Conservation (phyloP, 1,139 yeast species). For the Starmera stellimalicola region DNA sequence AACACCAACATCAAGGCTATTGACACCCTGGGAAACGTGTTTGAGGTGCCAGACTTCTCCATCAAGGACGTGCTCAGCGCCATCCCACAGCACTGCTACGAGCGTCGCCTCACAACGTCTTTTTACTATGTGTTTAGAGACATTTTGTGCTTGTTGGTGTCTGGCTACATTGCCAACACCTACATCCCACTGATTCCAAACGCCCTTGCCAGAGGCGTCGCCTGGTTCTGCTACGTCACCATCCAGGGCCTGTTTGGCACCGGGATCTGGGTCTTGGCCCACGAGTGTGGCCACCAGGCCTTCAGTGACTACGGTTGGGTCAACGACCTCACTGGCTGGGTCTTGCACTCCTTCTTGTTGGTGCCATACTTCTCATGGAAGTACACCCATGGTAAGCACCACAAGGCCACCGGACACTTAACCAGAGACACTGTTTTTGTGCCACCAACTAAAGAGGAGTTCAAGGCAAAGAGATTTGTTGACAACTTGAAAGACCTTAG, state of each 20-base stretch:
- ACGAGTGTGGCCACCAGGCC: conserved; percentile 87
- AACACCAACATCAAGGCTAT: conserved; percentile 29
- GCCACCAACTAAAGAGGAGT: conserved; percentile 56
- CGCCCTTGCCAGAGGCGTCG: conserved; percentile 34
- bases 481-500: conserved; percentile 45
- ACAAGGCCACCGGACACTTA: conserved; percentile 79
- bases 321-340: conserved; percentile 76
- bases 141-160: conserved; percentile 37
- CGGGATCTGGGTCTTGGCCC: conserved; percentile 82
- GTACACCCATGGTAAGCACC: conserved; percentile 75
- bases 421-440: conserved; percentile 77
- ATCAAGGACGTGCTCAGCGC: conserved; percentile 65
- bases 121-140: conserved; percentile 61
- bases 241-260: conserved; percentile 62
- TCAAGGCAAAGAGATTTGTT: conserved; percentile 29
- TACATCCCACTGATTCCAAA: conserved; percentile 44
- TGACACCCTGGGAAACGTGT: conserved; percentile 55
- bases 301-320: conserved; percentile 62
- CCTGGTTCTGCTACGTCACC: conserved; percentile 51
- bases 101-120: conserved; percentile 49
- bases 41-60: conserved; percentile 64
- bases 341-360: conserved; percentile 63
- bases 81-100: conserved; percentile 69
- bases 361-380: conserved; percentile 90
- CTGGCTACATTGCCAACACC: conserved; percentile 45